Base-by-base conservation (phyloP, 2,329 filamentous ascomycete species). In the Cladophialophora bantiana region DNA sequence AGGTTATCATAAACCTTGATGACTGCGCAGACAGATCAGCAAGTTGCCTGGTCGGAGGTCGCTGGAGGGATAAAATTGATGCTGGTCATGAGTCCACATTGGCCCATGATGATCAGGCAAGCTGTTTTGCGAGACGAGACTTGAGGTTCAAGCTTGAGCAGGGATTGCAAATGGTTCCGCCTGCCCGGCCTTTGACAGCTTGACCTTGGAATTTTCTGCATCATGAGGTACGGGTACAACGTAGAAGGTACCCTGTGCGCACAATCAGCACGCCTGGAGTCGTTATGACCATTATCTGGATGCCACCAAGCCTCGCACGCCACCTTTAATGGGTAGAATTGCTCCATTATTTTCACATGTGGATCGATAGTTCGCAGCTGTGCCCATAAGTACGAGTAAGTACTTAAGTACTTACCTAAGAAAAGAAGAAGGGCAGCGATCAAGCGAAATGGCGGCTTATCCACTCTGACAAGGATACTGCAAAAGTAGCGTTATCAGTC, bases 371-470 rank as follows among this genome's bases (percentile, higher is more conserved):
- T 60, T 62, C 35, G 58, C 48, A 62, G 45, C 36, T 38, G 45
- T 61, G 59, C 12, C 59, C 40, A 32, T n/a, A 36, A 26, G 26
- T 26, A 26, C 26, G 26, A 26, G 26, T 26, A 26, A 26, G 26
- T 26, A 26, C 26, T 26, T 26, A 3, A 26, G 26, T 26, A 26
- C 26, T 26, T 26, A 26, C 26, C 26, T 26, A 26, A 26, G 40
- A 18, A 18, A 58, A 65, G 59, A 57, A 55, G 20, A 26, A 38
- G 34, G 52, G 45, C 26, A 59, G 4, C 45, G 26, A 64, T 36
- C 59, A 65, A 65, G 66, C 66, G 63, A 65, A 48, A 65, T 64
- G 59, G 40, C 34, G 36, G 10, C 15, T 58, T 20, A 34, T 57
- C 40, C 35, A 48, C 36, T 31, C 5, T 56, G 32, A 20, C 20